Conservation (phyloP, 2,329 filamentous ascomycete species). For the Neonectria magnoliae region DNA sequence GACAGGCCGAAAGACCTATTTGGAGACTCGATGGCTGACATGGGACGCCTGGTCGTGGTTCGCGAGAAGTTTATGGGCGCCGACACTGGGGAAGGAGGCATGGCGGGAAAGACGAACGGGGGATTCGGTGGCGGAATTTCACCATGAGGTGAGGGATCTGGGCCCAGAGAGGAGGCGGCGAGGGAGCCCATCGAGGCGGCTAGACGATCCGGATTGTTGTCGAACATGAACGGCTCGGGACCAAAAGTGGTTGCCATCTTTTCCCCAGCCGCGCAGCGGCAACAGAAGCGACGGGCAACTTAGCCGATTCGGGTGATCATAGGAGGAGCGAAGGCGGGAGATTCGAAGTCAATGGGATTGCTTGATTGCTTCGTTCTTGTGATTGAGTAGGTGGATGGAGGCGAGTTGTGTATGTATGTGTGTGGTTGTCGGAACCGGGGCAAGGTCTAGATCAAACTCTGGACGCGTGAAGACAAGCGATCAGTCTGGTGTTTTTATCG, state of each 20-base stretch:
- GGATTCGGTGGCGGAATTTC: slow-evolving; percentile 66
- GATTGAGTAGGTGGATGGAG: slow-evolving; percentile 12
- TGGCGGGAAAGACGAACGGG: slow-evolving; percentile 70
- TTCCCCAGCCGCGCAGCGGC: slow-evolving; percentile 60
- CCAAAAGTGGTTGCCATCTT: slow-evolving; percentile 56
- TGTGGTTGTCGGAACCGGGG: slow-evolving; percentile 12
- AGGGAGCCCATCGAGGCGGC: slow-evolving; percentile 33
- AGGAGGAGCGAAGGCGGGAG: slow-evolving; percentile 35
- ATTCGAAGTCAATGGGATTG: slow-evolving; percentile 20
- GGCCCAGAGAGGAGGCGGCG: slow-evolving; percentile 28
- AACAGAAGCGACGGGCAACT: slow-evolving; percentile 56
- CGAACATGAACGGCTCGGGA: slow-evolving; percentile 47
- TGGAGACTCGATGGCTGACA: slow-evolving; percentile 62
- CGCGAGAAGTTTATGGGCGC: slow-evolving; percentile 60
- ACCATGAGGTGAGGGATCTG: slow-evolving; percentile 23
- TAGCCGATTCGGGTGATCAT: slow-evolving; percentile 53
- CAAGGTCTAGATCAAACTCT: slow-evolving; percentile 24
- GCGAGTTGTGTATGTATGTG: not conserved
- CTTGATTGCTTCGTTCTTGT: slow-evolving; percentile 21
- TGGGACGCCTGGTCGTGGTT: slow-evolving; percentile 60
- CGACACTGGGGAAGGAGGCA: slow-evolving; percentile 56
- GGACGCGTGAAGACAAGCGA: slow-evolving; percentile 7
- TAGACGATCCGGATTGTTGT: slow-evolving; percentile 40
- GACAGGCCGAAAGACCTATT: slow-evolving; percentile 45
- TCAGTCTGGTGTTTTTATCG: slow-evolving; percentile 22